Percentiles rank a stretch among this genome's conserved stretches.
Evolutionary conservation across 2,329 filamentous ascomycete genomes (phyloP).

Genomic region (Cladobotryum mycophilum): DNA sequence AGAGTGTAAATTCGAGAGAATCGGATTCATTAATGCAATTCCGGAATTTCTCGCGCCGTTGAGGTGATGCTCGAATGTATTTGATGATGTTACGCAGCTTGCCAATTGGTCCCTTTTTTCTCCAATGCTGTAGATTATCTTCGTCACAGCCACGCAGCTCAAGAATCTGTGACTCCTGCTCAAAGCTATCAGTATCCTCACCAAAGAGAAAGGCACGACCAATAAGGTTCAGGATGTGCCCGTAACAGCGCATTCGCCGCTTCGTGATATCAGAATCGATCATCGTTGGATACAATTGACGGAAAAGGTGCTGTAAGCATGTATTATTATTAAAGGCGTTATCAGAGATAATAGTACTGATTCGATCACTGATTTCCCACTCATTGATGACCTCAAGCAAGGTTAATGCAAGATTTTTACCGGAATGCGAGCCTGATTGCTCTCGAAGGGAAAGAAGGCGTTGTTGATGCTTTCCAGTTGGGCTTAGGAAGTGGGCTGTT

Average conservation of each 20-base stretch:
- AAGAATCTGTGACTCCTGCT: background rate
- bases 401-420: background rate
- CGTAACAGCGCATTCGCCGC: background rate
- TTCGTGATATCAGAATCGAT: too few species aligned
- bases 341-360: background rate
- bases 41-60: background rate
- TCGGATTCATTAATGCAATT: background rate
- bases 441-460: background rate
- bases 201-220: too few species aligned
- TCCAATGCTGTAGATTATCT: background rate
- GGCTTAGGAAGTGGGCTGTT: background rate
- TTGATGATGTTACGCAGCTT: constrained; percentile 5
- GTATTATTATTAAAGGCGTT: too few species aligned
- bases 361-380: background rate
- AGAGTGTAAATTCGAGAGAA: background rate
- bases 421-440: background rate
- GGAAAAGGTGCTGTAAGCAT: too few species aligned
- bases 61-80: background rate
- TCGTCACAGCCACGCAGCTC: background rate
- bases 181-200: background rate
- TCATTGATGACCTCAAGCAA: background rate
- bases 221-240: constrained; percentile 1
- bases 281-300: too few species aligned
- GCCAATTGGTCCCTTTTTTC: background rate
- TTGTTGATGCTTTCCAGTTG: background rate